Evolutionary conservation across 1,139 yeast genomes (phyloP).

Genomic region (Diutina ranongensis): DNA sequence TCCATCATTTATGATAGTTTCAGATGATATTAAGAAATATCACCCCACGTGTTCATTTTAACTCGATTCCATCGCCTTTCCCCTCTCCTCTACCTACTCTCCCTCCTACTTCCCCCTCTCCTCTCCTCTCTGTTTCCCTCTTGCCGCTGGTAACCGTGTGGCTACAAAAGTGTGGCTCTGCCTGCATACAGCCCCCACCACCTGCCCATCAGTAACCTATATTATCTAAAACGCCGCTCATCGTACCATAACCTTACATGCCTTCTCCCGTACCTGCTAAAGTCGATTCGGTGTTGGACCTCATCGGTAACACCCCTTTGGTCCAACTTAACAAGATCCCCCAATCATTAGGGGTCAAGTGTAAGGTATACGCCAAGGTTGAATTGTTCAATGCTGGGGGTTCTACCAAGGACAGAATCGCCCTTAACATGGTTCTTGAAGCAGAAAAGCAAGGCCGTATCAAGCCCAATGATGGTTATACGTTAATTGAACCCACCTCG

Average conservation of each 20-base stretch:
- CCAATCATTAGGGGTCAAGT: constrained; percentile 65
- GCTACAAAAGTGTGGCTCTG: not conserved
- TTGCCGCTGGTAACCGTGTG: too few relatives aligned
- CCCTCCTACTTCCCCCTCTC: too few relatives aligned
- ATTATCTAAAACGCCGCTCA: not conserved
- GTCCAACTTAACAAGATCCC: constrained; percentile 69
- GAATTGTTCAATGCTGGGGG: constrained; percentile 65
- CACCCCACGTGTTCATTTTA: too few relatives aligned
- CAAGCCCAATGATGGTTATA: constrained; percentile 58
- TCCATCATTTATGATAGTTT: too few relatives aligned
- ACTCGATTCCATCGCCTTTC: too few relatives aligned
- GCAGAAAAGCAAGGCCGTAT: constrained; percentile 73
- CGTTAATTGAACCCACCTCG: constrained; percentile 82
- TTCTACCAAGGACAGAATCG: constrained; percentile 57
- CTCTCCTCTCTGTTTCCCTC: too few relatives aligned
- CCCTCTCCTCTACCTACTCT: too few relatives aligned
- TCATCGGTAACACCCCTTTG: constrained; percentile 78
- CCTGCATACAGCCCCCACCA: too few relatives aligned
- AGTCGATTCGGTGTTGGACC: constrained; percentile 38
- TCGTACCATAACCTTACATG: not conserved
- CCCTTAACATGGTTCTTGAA: constrained; percentile 63
- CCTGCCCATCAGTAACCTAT: not conserved
- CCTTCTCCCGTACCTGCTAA: constrained; percentile 20
- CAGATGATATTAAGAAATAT: too few relatives aligned
- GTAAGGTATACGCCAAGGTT: constrained; percentile 43